Evolutionary conservation across 2,329 filamentous ascomycete species (phyloP).

Genomic region (Diaporthe nobilis): DNA sequence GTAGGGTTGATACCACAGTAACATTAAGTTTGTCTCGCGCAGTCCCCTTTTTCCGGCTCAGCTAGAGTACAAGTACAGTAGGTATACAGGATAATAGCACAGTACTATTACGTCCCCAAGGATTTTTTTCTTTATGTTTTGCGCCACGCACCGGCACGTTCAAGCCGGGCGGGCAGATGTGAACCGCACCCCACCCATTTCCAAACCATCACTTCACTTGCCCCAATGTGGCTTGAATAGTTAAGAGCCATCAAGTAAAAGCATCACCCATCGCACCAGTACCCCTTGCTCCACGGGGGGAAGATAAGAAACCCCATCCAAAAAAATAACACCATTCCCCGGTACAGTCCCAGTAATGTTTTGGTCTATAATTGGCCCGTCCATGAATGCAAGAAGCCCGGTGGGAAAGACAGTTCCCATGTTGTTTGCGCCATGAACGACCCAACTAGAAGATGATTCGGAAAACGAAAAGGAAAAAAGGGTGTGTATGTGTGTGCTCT

Average conservation of each 20-base stretch:
- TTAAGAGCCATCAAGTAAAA: background rate
- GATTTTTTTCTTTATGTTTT: constrained; percentile 21
- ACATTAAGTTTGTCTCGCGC: constrained; percentile 28
- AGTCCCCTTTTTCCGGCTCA: constrained; percentile 8
- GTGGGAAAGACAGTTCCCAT: background rate
- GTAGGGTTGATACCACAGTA: constrained; percentile 24
- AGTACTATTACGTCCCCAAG: constrained; percentile 11
- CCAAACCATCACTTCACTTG: background rate
- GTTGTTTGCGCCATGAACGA: constrained; percentile 15
- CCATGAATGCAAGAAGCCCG: constrained; percentile 29
- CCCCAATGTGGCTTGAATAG: background rate
- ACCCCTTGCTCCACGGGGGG: constrained; percentile 13
- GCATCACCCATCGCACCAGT: constrained; percentile 9
- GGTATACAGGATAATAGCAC: constrained; percentile 29
- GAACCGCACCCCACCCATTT: background rate
- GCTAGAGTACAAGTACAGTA: constrained; percentile 32
- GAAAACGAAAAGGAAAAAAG: background rate
- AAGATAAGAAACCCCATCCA: background rate
- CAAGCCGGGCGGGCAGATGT: constrained; percentile 7
- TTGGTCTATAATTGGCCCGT: constrained; percentile 27
- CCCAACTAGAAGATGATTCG: background rate
- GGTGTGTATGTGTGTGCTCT: background rate
- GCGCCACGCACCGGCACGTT: background rate
- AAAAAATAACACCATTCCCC: constrained; percentile 10
- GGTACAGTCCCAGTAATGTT: constrained; percentile 6